Conservation (phyloP, 2,329 filamentous ascomycete species). For the Penicillium sp. region DNA sequence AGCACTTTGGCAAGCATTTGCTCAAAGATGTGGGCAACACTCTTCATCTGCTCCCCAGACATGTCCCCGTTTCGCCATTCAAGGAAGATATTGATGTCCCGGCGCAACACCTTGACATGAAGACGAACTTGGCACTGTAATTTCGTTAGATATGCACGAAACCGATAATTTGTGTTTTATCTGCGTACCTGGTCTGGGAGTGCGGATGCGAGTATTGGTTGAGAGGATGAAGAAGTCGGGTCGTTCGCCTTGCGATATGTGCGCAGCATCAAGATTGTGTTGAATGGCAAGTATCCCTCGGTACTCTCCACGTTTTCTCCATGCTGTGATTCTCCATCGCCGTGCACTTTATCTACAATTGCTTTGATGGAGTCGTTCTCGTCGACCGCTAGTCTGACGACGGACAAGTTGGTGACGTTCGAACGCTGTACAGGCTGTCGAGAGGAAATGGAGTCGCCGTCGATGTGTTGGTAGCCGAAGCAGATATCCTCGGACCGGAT, state of each 20-base stretch:
- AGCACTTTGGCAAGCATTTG: slow-evolving; percentile 52
- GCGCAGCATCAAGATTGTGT: slow-evolving; percentile 38
- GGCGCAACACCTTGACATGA: slow-evolving; percentile 35
- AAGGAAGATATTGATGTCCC: slow-evolving; percentile 37
- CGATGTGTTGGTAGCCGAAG: slow-evolving; percentile 44
- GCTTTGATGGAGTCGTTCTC: slow-evolving; percentile 28
- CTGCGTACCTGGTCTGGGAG: slow-evolving; percentile 35
- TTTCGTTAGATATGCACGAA: neutral
- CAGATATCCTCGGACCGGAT: slow-evolving; percentile 49
- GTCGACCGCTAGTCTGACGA: slow-evolving; percentile 28
- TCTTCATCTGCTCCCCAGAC: slow-evolving; percentile 40
- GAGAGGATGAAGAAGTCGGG: slow-evolving; percentile 16
- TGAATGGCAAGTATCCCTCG: slow-evolving; percentile 32
- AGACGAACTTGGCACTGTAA: slow-evolving; percentile 36
- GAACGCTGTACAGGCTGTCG: slow-evolving; percentile 21
- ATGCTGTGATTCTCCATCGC: slow-evolving; percentile 7
- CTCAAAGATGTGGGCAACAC: slow-evolving; percentile 55
- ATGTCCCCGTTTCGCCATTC: slow-evolving; percentile 42
- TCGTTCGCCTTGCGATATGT: slow-evolving; percentile 24
- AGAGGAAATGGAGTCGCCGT: slow-evolving; percentile 17
- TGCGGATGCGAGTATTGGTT: slow-evolving; percentile 27
- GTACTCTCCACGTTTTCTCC: slow-evolving; percentile 11
- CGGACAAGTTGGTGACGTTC: slow-evolving; percentile 15
- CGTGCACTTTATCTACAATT: slow-evolving; percentile 29
- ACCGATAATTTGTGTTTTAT: neutral